phyloP scores from a whole-genome alignment of 495 filamentous ascomycete genomes.

The Recurvomyces mirabilis region DNA sequence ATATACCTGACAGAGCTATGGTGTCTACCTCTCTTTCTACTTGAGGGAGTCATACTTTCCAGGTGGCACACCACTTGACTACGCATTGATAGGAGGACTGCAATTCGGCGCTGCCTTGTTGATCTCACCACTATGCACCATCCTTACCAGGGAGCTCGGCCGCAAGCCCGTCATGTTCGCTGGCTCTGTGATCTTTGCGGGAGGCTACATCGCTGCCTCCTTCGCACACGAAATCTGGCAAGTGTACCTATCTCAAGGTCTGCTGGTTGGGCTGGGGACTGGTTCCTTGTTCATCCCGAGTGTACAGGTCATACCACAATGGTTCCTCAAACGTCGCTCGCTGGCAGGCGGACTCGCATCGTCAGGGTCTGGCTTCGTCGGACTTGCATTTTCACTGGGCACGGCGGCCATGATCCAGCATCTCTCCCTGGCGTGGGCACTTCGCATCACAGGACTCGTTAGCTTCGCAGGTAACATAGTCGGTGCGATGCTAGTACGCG shows the following conservation, averaged over 20 bases:
- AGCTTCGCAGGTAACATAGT: slow-evolving; percentile 49
- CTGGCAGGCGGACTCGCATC: slow-evolving; percentile 64
- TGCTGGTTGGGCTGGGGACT: slow-evolving; percentile 64
- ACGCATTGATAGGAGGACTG: too few species aligned
- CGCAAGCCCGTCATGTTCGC: slow-evolving; percentile 30
- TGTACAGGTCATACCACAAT: slow-evolving; percentile 60
- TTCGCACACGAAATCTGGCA: slow-evolving; percentile 40
- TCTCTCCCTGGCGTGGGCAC: slow-evolving; percentile 51
- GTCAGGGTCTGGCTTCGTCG: slow-evolving; percentile 62
- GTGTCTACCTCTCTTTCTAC: too few species aligned
- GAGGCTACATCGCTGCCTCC: slow-evolving; percentile 35
- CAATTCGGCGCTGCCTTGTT: slow-evolving; percentile 36
- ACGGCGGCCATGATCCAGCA: slow-evolving; percentile 49
- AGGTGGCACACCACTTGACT: too few species aligned
- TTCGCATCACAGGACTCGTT: slow-evolving; percentile 41
- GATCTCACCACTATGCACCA: slow-evolving; percentile 37
- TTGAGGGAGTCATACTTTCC: too few species aligned
- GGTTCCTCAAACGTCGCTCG: slow-evolving; percentile 58
- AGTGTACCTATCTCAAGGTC: slow-evolving; percentile 59
- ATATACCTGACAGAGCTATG: slow-evolving; percentile 19
- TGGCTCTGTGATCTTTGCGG: slow-evolving; percentile 32
- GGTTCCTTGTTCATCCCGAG: slow-evolving; percentile 63
- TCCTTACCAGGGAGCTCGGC: slow-evolving; percentile 27
- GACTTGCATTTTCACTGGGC: slow-evolving; percentile 43
- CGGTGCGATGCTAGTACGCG: slow-evolving; percentile 46